Base-by-base conservation (phyloP, 805 yeast species). In the Starmerella apicola region DNA sequence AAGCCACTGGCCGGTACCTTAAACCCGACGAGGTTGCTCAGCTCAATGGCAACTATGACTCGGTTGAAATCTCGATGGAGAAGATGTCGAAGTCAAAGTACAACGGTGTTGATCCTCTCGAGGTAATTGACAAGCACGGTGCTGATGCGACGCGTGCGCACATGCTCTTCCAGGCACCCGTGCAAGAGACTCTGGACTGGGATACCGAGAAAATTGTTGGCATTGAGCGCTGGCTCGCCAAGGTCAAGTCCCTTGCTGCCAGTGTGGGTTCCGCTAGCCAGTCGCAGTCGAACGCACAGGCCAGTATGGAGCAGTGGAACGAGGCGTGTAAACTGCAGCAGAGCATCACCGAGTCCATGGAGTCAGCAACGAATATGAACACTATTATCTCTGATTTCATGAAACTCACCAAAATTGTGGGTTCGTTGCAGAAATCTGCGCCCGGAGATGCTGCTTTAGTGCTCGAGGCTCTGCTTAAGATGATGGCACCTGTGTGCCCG, bases 71-170 rank as follows among this genome's bases (percentile, higher is more conserved):
- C 1, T 63, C 82, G 0, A 84, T 59, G 55, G 97, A 91, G 55
- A 91, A 91, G 55, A 91, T 91, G 98, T 86, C 96, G 2, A 91
- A 91, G 60, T 86, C 96, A 1, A 91, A 91, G 55, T 78, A 76
- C 55, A 91, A 91, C 54, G 98, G 98, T 13, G 94, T 82, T 2
- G 94, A 88, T 54, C 97, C 97, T 1, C 72, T 66, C 1, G 72
- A 70, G 43, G 81, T 88, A 50, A 85, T 91, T 21, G 55, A 53
- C 9, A 66, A 63, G 27, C 82, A 83, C 57, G 97, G 98, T 3
- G 84, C 95, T 1, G 98, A 91, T 64, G 85, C 95, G 1, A 81
- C 88, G 0, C 71, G 97, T 45, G 97, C 97, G 0, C 95, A 88
- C 55, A 74, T 91, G 44, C 60, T 91, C 12, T 91, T 91, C 64